Evolutionary conservation across 176 grass and related monocot genomes (phyloP).

Genomic region (Hyparrhenia diplandra): DNA sequence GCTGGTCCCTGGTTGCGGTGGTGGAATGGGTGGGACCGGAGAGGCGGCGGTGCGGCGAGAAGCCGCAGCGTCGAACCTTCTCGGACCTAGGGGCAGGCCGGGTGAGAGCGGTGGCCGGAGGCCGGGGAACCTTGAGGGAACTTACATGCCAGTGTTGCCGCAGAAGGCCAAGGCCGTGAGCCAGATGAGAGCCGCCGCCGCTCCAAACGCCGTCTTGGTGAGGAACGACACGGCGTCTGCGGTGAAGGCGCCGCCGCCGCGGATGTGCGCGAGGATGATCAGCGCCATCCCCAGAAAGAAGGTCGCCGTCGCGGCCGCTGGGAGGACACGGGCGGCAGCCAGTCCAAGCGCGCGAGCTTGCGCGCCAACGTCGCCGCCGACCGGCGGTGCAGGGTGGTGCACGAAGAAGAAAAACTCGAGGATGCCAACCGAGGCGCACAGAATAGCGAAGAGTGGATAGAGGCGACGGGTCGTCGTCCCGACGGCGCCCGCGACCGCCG

Average conservation of each 20-base stretch:
- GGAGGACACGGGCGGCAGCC: not conserved
- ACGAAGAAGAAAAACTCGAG: not conserved
- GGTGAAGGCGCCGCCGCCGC: not conserved
- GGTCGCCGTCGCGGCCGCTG: not conserved
- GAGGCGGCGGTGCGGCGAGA: too few species aligned
- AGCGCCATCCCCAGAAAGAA: not conserved
- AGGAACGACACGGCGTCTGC: not conserved
- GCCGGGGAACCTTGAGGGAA: not conserved
- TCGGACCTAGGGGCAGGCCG: rapidly evolving
- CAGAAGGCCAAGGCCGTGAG: not conserved
- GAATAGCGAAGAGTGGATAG: rapidly evolving
- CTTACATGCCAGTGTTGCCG: not conserved
- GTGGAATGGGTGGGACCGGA: too few species aligned
- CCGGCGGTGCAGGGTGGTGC: too few species aligned
- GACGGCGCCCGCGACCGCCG: too few species aligned
- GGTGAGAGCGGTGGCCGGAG: not conserved
- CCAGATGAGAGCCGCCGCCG: not conserved
- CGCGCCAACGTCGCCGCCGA: not conserved
- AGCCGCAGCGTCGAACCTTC: not conserved
- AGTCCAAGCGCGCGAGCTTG: not conserved
- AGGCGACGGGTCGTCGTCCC: not conserved
- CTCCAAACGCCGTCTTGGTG: not conserved
- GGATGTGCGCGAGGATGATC: not conserved
- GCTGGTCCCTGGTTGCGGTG: too few species aligned
- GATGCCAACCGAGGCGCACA: not conserved